Evolutionary conservation across 2,329 filamentous ascomycete genomes (phyloP), one percentile per base, ranked within the genome.

Genomic region (Westerdykella aurantiaca): DNA sequence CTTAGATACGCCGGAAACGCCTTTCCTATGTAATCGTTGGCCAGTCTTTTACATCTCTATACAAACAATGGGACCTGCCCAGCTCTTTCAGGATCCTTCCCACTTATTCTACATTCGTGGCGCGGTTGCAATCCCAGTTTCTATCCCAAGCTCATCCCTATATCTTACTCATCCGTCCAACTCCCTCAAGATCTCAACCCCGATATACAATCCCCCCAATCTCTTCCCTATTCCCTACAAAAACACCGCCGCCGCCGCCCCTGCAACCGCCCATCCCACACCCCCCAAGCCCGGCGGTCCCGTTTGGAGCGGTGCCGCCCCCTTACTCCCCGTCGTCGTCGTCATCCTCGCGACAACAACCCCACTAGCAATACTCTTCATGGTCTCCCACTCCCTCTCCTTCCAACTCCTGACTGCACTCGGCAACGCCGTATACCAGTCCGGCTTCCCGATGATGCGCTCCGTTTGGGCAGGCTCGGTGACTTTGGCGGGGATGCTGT

Each of bases 371-470:
- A 62, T 48, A 3, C 43, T 50, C 41, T 55, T 49, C 7, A 63
- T 51, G 37, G 60, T 57, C 31, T 57, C 61, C 39, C 60, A 63
- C 48, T 63, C 56, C 37, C 61, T 55, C 10, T 63, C 60, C 50
- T 63, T 63, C 43, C 62, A 63, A 18, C 47, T 44, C 21, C 51
- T 42, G n/a, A 51, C 60, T 16, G 48, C 47, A 31, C 47, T 56
- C 18, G 60, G 60, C 40, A 63, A 48, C 41, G 60, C 58, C 12
- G 50, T 52, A 17, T 63, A 63, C 60, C 60, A 63, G 11, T 51
- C 44, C 18, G 60, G 60, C 29, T 42, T 47, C 14, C 49, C 54
- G 23, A 50, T 53, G 41, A 50, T 58, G 5, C 56, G 57, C 11
- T 55, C 56, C 2, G 53, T 57, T 3, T 50, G 46, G 2, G 40